Evolutionary conservation across 2,329 filamentous ascomycete genomes (phyloP), one percentile per base, ranked within the genome.

Genomic region (Gaeumannomyces tritici): DNA sequence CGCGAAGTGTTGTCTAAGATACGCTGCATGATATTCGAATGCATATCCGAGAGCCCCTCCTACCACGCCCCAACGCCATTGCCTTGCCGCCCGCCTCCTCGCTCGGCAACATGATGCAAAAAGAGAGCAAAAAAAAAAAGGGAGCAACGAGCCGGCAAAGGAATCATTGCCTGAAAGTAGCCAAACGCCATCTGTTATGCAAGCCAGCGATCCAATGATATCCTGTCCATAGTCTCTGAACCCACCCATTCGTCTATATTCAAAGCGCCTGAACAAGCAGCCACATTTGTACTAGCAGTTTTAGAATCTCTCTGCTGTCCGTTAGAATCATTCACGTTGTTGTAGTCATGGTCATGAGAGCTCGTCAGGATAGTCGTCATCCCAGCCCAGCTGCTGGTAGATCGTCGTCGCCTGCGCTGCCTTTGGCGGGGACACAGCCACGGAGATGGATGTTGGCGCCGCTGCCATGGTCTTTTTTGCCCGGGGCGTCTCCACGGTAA

Each of bases 371-470:
- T 76, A 70, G 63, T 85, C 81, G 64, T 84, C 78, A 68, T 85
- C 81, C 83, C 83, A 86, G 57, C 83, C 83, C 55, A 86, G 70
- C 66, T 74, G 74, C 67, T 83, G 76, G 66, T 82, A 86, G 61
- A 86, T 80, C 13, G 79, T 81, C 65, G 73, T 64, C 42, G 71
- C 70, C 64, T 69, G 73, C 60, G 66, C 66, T n/a, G 63, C 62
- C 63, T 64, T 28, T 21, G 56, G 24, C 64, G 64, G 62, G 13
- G 59, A 26, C 62, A n/a, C 31, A 51, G 12, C 62, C 51, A 42
- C 27, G 35, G 35, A 47, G 61, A 26, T 54, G 15, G 55, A 24
- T 60, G 29, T 58, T 33, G 63, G 59, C 9, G 60, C 61, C 28
- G 63, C 66, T 29, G 59, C 59, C 18, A 42, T 29, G 27, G 64